Evolutionary conservation across 2,329 filamentous ascomycete species (phyloP).

Genomic region (Neodidymelliopsis sp.): DNA sequence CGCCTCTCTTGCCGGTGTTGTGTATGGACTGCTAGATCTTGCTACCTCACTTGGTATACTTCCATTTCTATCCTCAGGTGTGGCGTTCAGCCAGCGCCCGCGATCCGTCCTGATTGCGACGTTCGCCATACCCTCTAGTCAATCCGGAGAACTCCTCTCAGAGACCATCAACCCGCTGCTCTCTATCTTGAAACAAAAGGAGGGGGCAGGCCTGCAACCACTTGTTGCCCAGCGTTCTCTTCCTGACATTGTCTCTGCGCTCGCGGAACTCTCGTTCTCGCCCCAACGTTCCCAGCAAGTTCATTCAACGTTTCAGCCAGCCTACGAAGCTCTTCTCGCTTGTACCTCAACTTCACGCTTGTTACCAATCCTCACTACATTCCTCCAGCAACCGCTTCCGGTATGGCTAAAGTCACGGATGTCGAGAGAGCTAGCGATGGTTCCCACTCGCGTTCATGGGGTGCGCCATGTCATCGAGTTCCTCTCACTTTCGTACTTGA

Average conservation of each 20-base stretch:
- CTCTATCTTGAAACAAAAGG: conserved; percentile 34
- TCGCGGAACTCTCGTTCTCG: conserved; percentile 46
- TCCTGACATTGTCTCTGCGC: conserved; percentile 45
- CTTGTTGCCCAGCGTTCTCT: conserved; percentile 45
- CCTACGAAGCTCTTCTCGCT: conserved; percentile 28
- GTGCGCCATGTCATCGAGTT: conserved; percentile 75
- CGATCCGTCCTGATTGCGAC: conserved; percentile 39
- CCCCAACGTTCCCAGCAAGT: conserved; percentile 24
- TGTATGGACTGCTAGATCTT: conserved; percentile 51
- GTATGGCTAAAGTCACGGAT: conserved; percentile 67
- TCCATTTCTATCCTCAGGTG: conserved; percentile 43
- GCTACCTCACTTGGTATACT: conserved; percentile 44
- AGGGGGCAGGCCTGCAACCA: conserved; percentile 44
- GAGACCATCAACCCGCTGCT: conserved; percentile 28
- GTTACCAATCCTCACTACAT: conserved; percentile 67
- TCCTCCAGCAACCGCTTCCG: conserved; percentile 69
- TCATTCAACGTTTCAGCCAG: conserved; percentile 22
- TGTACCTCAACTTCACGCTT: conserved; percentile 61
- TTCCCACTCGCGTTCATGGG: conserved; percentile 69
- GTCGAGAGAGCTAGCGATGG: conserved; percentile 63
- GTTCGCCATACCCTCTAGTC: conserved; percentile 17
- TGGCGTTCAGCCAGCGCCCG: conserved; percentile 44
- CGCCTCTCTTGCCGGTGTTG: conserved; percentile 46
- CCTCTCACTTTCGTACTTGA: conserved; percentile 71
- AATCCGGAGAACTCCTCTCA: conserved; percentile 23